Percentiles rank a stretch among this genome's conserved stretches.
phyloP scores from a whole-genome alignment of 768 basidiomycete genomes.

The Psilocybe subaeruginosa region DNA sequence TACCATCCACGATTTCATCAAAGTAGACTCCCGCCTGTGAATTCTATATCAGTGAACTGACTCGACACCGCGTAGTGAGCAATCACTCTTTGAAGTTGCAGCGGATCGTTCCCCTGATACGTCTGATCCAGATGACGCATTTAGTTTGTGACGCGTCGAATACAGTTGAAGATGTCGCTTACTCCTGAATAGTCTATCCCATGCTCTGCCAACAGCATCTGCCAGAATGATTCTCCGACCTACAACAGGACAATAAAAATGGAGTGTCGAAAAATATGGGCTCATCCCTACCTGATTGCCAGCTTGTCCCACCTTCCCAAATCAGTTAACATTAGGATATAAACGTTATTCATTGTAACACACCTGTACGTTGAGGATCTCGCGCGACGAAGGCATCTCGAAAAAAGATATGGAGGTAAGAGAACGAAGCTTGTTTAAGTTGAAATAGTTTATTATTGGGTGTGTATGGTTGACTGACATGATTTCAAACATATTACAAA shows the following conservation, averaged over 20 bases:
- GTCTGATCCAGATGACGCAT: slow-evolving; percentile 37
- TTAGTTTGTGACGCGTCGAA: background rate
- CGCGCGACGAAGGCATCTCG: slow-evolving; percentile 60
- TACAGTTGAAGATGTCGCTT: slow-evolving; percentile 21
- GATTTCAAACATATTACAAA: too few species aligned
- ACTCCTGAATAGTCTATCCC: slow-evolving; percentile 78
- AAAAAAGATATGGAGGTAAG: background rate
- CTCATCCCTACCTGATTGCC: slow-evolving; percentile 42
- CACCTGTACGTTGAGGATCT: slow-evolving; percentile 85
- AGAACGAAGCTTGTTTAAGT: background rate
- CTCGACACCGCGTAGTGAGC: slow-evolving; percentile 15
- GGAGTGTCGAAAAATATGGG: slow-evolving; percentile 11
- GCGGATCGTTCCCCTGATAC: slow-evolving; percentile 74
- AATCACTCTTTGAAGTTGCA: slow-evolving; percentile 71
- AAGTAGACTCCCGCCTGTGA: slow-evolving; percentile 82
- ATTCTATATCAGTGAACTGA: background rate
- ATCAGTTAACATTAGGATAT: slow-evolving; percentile 1
- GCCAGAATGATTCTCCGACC: slow-evolving; percentile 89
- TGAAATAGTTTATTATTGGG: too few species aligned
- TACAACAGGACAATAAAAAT: slow-evolving; percentile 21
- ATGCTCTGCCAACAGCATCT: slow-evolving; percentile 85
- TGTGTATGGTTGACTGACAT: too few species aligned
- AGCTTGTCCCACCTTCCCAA: slow-evolving; percentile 71
- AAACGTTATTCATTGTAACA: slow-evolving; percentile 7
- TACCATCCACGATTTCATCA: slow-evolving; percentile 53